These are phyloP conservation scores for Ceratopteris richardii DNA, from an alignment of 75 land plant genomes.

Conservation along the genomic window DNA sequence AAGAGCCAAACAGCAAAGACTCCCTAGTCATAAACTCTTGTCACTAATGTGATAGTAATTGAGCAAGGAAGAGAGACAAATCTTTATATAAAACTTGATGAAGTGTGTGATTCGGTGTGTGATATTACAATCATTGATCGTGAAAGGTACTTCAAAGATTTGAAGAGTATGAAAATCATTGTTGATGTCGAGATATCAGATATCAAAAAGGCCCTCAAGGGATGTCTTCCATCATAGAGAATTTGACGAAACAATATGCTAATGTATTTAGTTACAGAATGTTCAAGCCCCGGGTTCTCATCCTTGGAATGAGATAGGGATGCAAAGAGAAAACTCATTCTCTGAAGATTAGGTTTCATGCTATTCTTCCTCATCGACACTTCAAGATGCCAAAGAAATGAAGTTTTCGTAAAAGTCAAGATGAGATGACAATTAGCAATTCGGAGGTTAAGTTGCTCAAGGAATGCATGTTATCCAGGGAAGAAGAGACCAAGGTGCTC, in stretches of 20 bases:
- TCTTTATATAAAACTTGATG: slow-evolving; percentile 68
- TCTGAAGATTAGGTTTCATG: slow-evolving; percentile 54
- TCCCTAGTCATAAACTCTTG: slow-evolving; percentile 80
- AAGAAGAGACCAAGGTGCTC: background rate
- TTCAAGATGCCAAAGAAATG: slow-evolving; percentile 54
- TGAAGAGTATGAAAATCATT: slow-evolving; percentile 98
- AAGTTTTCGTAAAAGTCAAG: slow-evolving; percentile 59
- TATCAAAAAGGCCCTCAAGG: slow-evolving; percentile 91
- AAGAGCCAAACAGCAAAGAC: slow-evolving; percentile 80
- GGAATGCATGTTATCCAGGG: background rate
- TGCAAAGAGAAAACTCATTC: slow-evolving; percentile 64
- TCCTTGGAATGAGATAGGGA: background rate
- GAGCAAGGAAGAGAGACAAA: slow-evolving; percentile 93
- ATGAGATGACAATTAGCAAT: background rate
- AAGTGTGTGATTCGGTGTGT: slow-evolving; percentile 70
- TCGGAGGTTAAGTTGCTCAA: background rate
- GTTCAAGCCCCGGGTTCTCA: background rate
- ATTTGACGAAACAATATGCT: no score
- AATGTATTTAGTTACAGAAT: background rate
- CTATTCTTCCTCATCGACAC: slow-evolving; percentile 39
- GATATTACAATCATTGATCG: slow-evolving; percentile 94
- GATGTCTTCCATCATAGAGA: no score
- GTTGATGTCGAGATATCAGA: slow-evolving; percentile 97
- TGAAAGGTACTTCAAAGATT: slow-evolving; percentile 68
- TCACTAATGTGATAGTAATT: slow-evolving; percentile 85